Percentiles rank a stretch among this genome's conserved stretches.
phyloP scores from a whole-genome alignment of 1,284 basidiomycete genomes.

The Leccinum subfulvum region DNA sequence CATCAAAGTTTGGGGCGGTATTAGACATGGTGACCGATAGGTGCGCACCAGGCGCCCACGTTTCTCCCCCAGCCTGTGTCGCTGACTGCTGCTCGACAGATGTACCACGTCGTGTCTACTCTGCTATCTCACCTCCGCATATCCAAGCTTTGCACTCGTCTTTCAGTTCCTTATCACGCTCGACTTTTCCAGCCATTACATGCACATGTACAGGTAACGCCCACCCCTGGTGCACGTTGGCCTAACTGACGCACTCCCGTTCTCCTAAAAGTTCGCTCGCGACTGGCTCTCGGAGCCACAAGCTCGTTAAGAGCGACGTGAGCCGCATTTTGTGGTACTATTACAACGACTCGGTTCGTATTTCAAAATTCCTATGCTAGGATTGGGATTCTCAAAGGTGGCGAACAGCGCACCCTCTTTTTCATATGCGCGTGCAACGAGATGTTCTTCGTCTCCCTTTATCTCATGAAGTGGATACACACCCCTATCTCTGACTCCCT shows the following conservation, averaged over 20 bases:
- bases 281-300: constrained; percentile 92
- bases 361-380: background rate
- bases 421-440: constrained; percentile 97
- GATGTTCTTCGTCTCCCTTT: constrained; percentile 93
- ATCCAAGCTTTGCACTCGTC: constrained; percentile 77
- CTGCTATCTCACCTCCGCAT: constrained; percentile 90
- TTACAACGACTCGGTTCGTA: constrained; percentile 84
- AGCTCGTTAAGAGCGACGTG: constrained; percentile 87
- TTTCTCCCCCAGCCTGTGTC: background rate
- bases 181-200: constrained; percentile 98
- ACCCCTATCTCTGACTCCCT: constrained; percentile 49
- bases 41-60: constrained; percentile 41
- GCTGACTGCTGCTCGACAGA: constrained; percentile 41
- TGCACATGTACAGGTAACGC: constrained; percentile 97
- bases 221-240: background rate
- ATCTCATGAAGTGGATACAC: constrained; percentile 87
- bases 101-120: constrained; percentile 96
- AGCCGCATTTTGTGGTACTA: constrained; percentile 91
- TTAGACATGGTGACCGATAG: constrained; percentile 99
- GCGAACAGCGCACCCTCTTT: constrained; percentile 76
- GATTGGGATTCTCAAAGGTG: constrained; percentile 4
- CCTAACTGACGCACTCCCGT: constrained; percentile 4
- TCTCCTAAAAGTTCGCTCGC: constrained; percentile 72
- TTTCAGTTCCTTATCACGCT: constrained; percentile 97
- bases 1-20: constrained; percentile 96